Evolutionary conservation across 2,329 filamentous ascomycete species (phyloP).

Genomic region (Beauveria caledonica): DNA sequence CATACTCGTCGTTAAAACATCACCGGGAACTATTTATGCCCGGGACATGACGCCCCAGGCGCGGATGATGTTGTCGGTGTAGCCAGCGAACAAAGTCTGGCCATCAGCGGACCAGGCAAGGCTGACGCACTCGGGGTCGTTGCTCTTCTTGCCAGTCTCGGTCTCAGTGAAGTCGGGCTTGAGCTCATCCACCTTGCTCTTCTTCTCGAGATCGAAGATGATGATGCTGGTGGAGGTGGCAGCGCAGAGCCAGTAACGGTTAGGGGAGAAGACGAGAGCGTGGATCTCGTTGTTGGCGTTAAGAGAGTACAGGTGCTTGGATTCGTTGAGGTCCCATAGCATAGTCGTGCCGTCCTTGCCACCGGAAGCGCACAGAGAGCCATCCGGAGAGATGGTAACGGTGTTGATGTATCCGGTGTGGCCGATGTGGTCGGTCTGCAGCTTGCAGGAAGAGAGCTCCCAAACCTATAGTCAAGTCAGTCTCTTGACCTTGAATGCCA

Average conservation of each 20-base stretch:
- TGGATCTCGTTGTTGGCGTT: constrained; percentile 99
- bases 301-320: constrained; percentile 99
- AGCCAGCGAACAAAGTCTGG: constrained; percentile 98
- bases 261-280: constrained; percentile 99
- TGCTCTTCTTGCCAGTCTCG: constrained; percentile 95
- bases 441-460: constrained; percentile 98
- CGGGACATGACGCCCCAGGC: constrained; percentile 97
- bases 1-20: constrained; percentile 18
- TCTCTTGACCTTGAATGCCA: background rate
- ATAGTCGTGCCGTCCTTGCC: constrained; percentile 99
- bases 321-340: constrained; percentile 99
- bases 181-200: constrained; percentile 99
- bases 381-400: constrained; percentile 99
- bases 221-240: constrained; percentile 97
- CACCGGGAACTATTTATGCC: constrained; percentile 47
- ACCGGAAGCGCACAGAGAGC: constrained; percentile 96
- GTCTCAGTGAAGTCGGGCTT: constrained; percentile 96
- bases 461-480: constrained; percentile 61
- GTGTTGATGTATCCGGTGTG: constrained; percentile 99
- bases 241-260: constrained; percentile 99
- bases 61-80: constrained; percentile 99
- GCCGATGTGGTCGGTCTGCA: constrained; percentile 99
- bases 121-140: constrained; percentile 95
- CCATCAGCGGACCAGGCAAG: constrained; percentile 97
- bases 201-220: constrained; percentile 99